Base-by-base conservation (phyloP, 768 basidiomycete species). In the Lactifluus pinguis region DNA sequence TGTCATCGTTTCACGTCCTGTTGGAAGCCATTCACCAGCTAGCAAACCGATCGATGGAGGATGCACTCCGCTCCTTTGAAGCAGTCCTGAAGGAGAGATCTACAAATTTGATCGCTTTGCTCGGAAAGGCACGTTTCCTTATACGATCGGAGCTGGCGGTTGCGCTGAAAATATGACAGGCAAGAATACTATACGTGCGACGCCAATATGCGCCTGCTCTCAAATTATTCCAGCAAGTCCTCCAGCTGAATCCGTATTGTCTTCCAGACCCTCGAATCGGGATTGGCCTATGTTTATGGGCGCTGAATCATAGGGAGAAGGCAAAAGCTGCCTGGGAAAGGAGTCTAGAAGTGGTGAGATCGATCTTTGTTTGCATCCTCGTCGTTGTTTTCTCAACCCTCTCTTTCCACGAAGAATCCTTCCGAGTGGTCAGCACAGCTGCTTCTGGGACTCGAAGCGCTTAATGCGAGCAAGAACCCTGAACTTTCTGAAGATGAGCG, bases 251-350 rank as follows among this genome's bases (percentile, higher is more conserved):
- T 57, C 94, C 95, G 0, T 74, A 79, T 17, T 93, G 90, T 73
- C 75, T 79, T 29, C 97, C 95, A 0, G 95, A 99, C 72, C 95
- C 97, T 38, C 83, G 97, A 7, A 88, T 98, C 59, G 97, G 97
- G 17, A 92, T 98, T 44, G 97, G 97, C 9, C 75, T 99, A 5
- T 98, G 95, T 72, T 76, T 93, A 21, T 98, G 92, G 92, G 83
- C 89, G 4, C 76, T 97, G 75, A 89, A 89, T 60, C 83, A 95
- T 66, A 87, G 86, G 62, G 78, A 79, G 2, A 87, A 86, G 66
- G 97, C 95, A 0, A 86, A 84, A 65, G 81, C 81, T 25, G 95
- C 95, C 0, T 99, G 97, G 95, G 81, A 93, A 68, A 79, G 95
- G 38, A 90, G 90, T 65, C 70, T 92, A 56, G 89, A 90, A 73